phyloP scores from a whole-genome alignment of 495 filamentous ascomycete species.

The Filosporella fistucella region DNA sequence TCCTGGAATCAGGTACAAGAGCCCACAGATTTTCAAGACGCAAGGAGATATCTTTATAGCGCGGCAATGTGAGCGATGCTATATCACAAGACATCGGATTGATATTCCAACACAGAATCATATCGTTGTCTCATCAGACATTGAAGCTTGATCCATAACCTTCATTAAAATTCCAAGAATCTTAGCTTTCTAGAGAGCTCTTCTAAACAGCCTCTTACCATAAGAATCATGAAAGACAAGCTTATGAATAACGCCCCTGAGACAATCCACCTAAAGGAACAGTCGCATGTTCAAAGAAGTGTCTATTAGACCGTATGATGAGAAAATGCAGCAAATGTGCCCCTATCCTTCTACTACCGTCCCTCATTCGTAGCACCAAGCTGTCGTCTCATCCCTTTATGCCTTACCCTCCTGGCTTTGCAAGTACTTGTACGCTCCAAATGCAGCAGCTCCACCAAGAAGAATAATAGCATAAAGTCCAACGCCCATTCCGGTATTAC shows the following conservation, averaged over 20 bases:
- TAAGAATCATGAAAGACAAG: too few species aligned
- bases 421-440: slow-evolving; percentile 83
- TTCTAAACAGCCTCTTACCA: too few species aligned
- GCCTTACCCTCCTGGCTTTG: slow-evolving; percentile 51
- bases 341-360: slow-evolving; percentile 4
- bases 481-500: slow-evolving; percentile 60
- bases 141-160: too few species aligned
- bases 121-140: too few species aligned
- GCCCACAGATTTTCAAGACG: too few species aligned
- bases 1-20: too few species aligned
- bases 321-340: slow-evolving; percentile 18
- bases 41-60: too few species aligned
- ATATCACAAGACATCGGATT: too few species aligned
- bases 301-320: slow-evolving; percentile 12
- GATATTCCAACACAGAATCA: too few species aligned
- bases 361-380: background rate
- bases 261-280: background rate
- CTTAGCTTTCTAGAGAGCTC: too few species aligned
- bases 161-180: too few species aligned
- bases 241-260: background rate
- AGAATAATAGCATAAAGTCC: slow-evolving; percentile 80
- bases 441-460: slow-evolving; percentile 72
- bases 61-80: too few species aligned
- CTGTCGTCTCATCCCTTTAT: slow-evolving; percentile 8
- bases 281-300: slow-evolving; percentile 2